Evolutionary conservation across 306 rosid genomes (phyloP).

Genomic region (Acacia crassicarpa): DNA sequence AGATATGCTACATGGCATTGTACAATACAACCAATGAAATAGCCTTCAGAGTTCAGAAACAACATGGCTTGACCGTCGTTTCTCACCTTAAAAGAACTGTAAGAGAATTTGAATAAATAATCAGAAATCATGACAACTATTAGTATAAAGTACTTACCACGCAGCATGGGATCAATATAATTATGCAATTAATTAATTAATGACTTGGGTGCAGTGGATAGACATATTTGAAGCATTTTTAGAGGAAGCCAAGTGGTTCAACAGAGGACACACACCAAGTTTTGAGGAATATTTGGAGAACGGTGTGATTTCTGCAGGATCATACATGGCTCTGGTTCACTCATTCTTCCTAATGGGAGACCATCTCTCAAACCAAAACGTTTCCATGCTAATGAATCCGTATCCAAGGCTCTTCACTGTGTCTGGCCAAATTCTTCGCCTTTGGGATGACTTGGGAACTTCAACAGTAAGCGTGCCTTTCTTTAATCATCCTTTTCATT

Average conservation of each 20-base stretch:
- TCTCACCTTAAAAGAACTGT: slow-evolving; percentile 41
- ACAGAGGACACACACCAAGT: slow-evolving; percentile 25
- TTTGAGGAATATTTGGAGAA: slow-evolving; percentile 38
- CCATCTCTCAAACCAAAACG: slow-evolving; percentile 32
- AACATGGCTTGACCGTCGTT: slow-evolving; percentile 33
- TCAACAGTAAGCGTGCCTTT: slow-evolving; percentile 29
- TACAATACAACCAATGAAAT: slow-evolving; percentile 48
- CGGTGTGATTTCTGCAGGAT: slow-evolving; percentile 47
- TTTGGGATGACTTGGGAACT: slow-evolving; percentile 57
- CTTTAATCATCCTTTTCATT: not conserved
- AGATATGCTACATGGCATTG: slow-evolving; percentile 49
- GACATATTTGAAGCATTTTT: slow-evolving; percentile 53
- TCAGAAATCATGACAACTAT: not conserved
- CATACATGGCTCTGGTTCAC: slow-evolving; percentile 52
- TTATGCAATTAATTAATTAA: not conserved
- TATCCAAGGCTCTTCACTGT: slow-evolving; percentile 48
- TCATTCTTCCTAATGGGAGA: slow-evolving; percentile 45
- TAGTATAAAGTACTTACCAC: not conserved
- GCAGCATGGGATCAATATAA: not conserved
- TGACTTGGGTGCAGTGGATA: slow-evolving; percentile 44
- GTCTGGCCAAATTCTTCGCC: slow-evolving; percentile 47
- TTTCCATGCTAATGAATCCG: slow-evolving; percentile 36
- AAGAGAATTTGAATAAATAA: not conserved
- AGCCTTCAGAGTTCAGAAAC: slow-evolving; percentile 40
- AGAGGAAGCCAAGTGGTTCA: slow-evolving; percentile 54